Base-by-base conservation (phyloP, 208 protist genomes). In the Trypanosoma conorhini region DNA sequence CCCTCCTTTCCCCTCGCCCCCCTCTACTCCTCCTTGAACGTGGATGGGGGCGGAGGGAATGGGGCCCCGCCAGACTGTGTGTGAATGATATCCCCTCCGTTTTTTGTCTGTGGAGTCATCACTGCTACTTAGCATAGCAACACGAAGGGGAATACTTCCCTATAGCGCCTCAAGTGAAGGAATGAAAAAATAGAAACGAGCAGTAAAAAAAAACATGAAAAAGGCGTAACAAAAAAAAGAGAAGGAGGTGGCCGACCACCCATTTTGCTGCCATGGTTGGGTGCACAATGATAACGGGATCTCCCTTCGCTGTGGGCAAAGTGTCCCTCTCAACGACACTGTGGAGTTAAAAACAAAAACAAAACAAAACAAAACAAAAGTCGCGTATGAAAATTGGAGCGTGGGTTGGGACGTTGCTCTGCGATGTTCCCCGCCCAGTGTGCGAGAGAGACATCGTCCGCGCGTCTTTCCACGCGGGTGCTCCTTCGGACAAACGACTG, bases 1-100 rank as follows among this genome's bases (percentile, higher is more conserved):
- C 30, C 21, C 46, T 38, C 50, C 5, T 3, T 10, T 55, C 21
- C 1, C 50, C 12, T 30, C 35, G 22, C 38, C 62, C 42, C 30
- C 44, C 5, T 22, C 44, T 31, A 4, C 50, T 10, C 5, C 26
- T 52, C 13, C 22, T 26, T 24, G 22, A 26, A 26, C 4, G 26
- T 54, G 50, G 50, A 24, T n/a, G 17, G 50, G 9, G 50, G 3
- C 1, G 22, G 17, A n/a, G 17, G 50, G 12, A 24, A 15, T 48
- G 50, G 50, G 50, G 19, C 3, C 42, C 10, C n/a, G 40, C 7
- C 33, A 67, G 52, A 46, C 42, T 54, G n/a, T 54, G 50, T 26
- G 50, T 26, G n/a, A 54, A 54, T 54, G 50, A 54, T 64, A 4
- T 64, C n/a, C 30, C n/a, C n/a, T 64, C 17, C 24, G 10, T 21